Percentiles rank a stretch among this genome's conserved stretches.
Conservation (phyloP, 495 filamentous ascomycete genomes). For the Eremomyces bilateralis region DNA sequence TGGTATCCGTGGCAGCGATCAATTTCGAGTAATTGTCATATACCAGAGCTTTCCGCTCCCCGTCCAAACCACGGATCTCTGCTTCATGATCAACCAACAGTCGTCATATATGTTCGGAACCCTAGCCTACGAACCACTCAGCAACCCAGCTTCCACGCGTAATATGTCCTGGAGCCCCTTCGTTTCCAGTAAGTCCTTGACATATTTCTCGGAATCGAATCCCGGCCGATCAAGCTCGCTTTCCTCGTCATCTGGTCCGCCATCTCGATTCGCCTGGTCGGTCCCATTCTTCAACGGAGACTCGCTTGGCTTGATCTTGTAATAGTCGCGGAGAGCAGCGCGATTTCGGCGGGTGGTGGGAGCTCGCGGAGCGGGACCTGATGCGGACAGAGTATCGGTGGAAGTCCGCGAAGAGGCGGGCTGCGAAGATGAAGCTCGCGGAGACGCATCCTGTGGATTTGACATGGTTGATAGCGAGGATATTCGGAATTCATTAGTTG, state of each 20-base stretch:
- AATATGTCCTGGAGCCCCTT: slow-evolving; percentile 43
- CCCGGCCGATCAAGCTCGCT: slow-evolving; percentile 32
- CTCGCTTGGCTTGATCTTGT: slow-evolving; percentile 44
- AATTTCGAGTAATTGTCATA: slow-evolving; percentile 97
- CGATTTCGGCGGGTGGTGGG: slow-evolving; percentile 37
- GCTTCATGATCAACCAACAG: slow-evolving; percentile 7
- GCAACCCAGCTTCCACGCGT: slow-evolving; percentile 36
- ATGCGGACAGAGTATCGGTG: too few species aligned
- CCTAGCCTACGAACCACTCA: slow-evolving; percentile 21
- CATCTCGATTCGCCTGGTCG: slow-evolving; percentile 10
- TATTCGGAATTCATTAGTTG: too few species aligned
- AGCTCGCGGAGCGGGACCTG: slow-evolving; percentile 21
- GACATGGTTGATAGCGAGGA: too few species aligned
- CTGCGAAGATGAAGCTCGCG: too few species aligned
- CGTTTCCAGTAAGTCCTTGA: slow-evolving; percentile 39
- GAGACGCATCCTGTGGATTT: too few species aligned
- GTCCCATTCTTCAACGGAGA: background rate
- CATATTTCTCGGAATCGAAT: slow-evolving; percentile 36
- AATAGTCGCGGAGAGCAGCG: slow-evolving; percentile 80
- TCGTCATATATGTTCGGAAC: slow-evolving; percentile 2
- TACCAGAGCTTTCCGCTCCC: slow-evolving; percentile 86
- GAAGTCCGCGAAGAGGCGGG: too few species aligned
- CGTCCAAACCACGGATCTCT: slow-evolving; percentile 77
- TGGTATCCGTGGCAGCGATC: slow-evolving; percentile 86
- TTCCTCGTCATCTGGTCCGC: slow-evolving; percentile 18